Conservation (phyloP, 2,329 filamentous ascomycete species). For the Fusarium continuum region DNA sequence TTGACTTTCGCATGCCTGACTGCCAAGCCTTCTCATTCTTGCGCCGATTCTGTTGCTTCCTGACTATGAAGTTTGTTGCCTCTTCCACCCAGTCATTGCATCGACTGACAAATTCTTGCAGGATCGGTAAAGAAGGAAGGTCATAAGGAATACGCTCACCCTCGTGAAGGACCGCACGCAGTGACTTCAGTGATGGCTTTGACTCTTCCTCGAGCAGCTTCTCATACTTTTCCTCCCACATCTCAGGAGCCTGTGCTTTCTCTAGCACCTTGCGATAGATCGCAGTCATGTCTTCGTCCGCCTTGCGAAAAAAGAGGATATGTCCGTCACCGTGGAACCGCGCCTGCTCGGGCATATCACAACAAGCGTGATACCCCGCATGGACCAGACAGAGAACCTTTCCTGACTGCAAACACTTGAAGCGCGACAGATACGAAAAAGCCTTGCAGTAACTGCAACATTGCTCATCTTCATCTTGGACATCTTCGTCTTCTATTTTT, state of each 20-base stretch:
- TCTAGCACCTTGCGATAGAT: constrained; percentile 82
- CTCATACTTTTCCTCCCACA: constrained; percentile 91
- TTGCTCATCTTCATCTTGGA: constrained; percentile 91
- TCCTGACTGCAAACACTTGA: constrained; percentile 82
- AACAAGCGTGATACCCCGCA: constrained; percentile 83
- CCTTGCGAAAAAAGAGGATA: constrained; percentile 78
- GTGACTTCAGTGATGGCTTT: constrained; percentile 83
- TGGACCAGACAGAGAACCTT: constrained; percentile 87
- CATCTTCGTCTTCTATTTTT: constrained; percentile 74
- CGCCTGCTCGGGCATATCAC: constrained; percentile 71
- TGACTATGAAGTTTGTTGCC: constrained; percentile 93
- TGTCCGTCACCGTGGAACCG: constrained; percentile 77
- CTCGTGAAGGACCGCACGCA: constrained; percentile 86
- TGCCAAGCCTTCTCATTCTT: constrained; percentile 93
- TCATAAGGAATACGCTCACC: constrained; percentile 96
- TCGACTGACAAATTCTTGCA: constrained; percentile 90
- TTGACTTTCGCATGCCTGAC: constrained; percentile 75
- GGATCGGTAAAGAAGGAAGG: constrained; percentile 80
- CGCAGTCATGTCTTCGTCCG: constrained; percentile 72
- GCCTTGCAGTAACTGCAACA: constrained; percentile 94
- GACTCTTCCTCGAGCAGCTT: constrained; percentile 84
- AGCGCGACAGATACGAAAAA: constrained; percentile 90
- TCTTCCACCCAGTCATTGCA: constrained; percentile 99
- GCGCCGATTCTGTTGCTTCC: constrained; percentile 96
- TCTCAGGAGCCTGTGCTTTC: constrained; percentile 84